Conservation (phyloP, 108 stramenopile genomes). For the Cyclotella kingstonii region DNA sequence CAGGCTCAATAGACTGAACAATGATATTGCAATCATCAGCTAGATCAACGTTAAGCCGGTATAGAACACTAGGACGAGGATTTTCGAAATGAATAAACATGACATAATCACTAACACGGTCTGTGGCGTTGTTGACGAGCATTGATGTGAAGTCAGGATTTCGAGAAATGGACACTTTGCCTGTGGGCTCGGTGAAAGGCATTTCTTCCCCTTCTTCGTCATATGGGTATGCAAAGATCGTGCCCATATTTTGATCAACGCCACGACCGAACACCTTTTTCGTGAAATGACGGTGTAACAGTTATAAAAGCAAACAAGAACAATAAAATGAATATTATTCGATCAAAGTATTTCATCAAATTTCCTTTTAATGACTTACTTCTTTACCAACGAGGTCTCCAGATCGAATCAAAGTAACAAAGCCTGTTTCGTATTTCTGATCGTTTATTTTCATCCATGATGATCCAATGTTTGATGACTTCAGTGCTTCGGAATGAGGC, state of each 20-base stretch:
- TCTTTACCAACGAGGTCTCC: neutral
- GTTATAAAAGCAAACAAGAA: neutral
- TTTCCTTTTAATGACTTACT: no score
- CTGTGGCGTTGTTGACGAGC: slow-evolving; percentile 1
- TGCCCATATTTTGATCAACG: slow-evolving; percentile 16
- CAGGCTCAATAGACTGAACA: slow-evolving; percentile 15
- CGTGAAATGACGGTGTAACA: neutral
- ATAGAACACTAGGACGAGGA: slow-evolving; percentile 10
- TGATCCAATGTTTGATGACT: slow-evolving; percentile 13
- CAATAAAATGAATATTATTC: neutral
- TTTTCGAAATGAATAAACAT: slow-evolving; percentile 21
- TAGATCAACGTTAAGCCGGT: slow-evolving; percentile 8
- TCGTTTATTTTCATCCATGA: slow-evolving; percentile 1
- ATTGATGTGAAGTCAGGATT: slow-evolving; percentile 14
- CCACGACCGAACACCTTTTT: slow-evolving; percentile 4
- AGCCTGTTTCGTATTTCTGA: neutral
- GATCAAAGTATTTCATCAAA: neutral
- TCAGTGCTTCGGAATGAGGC: neutral
- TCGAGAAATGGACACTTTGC: neutral
- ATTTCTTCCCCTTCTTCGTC: slow-evolving; percentile 7
- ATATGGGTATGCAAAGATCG: slow-evolving; percentile 1
- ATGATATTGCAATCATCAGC: slow-evolving; percentile 6
- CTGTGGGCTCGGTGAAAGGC: slow-evolving; percentile 10
- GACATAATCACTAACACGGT: slow-evolving; percentile 7
- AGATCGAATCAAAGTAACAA: slow-evolving; percentile 7